phyloP scores from a whole-genome alignment of 2,329 filamentous ascomycete species.

The Sclerotinia nivalis region DNA sequence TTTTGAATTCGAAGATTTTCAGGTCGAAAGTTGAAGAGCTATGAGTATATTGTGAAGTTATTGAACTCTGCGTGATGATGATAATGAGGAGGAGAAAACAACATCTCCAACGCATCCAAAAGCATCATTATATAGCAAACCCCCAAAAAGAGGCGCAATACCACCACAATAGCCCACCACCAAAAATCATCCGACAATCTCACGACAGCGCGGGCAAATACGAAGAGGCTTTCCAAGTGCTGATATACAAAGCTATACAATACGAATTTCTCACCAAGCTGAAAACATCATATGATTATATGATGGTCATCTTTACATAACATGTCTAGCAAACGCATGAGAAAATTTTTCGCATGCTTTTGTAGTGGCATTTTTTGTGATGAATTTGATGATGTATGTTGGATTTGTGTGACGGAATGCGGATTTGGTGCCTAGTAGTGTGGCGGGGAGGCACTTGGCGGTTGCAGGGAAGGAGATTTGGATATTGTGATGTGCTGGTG shows the following conservation, averaged over 20 bases:
- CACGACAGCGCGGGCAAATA: background rate
- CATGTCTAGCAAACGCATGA: background rate
- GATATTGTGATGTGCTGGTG: background rate
- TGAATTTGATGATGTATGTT: background rate
- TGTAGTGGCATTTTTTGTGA: background rate
- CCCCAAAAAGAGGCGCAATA: background rate
- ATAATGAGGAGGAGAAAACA: background rate
- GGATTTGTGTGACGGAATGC: background rate
- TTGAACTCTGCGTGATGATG: background rate
- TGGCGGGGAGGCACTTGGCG: conserved; percentile 8
- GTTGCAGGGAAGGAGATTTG: background rate
- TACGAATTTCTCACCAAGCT: conserved; percentile 5
- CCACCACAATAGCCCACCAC: background rate
- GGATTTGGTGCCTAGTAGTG: background rate
- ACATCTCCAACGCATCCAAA: background rate
- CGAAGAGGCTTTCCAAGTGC: conserved; percentile 15
- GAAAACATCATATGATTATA: conserved; percentile 14
- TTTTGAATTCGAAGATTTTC: background rate
- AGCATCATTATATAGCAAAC: background rate
- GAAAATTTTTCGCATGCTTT: background rate
- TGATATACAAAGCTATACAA: conserved; percentile 1
- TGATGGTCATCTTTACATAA: background rate
- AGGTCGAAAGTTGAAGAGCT: background rate
- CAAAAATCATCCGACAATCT: background rate
- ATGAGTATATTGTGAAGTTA: background rate